Conservation (phyloP, 306 rosid genomes). For the Hippophae rhamnoides region DNA sequence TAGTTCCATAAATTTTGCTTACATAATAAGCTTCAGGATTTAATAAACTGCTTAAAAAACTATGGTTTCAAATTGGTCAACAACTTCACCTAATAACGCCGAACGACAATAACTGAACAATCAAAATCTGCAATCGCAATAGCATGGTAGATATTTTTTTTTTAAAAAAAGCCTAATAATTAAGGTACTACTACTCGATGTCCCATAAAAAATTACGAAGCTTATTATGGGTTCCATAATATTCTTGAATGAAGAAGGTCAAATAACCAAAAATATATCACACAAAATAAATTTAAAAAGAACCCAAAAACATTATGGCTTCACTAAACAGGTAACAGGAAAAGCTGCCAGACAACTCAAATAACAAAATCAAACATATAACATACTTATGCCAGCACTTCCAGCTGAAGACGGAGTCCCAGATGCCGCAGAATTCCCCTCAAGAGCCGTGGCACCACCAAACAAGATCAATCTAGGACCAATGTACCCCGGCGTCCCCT, state of each 20-base stretch:
- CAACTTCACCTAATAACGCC: background rate
- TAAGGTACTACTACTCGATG: background rate
- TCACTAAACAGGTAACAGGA: background rate
- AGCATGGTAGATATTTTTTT: background rate
- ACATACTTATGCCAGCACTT: slow-evolving; percentile 95
- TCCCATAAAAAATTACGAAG: background rate
- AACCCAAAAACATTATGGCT: background rate
- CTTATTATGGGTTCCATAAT: background rate
- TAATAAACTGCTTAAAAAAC: background rate
- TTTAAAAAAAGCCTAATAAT: background rate
- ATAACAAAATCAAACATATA: slow-evolving; percentile 2
- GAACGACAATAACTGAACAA: background rate
- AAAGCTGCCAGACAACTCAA: background rate
- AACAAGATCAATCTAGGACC: slow-evolving; percentile 87
- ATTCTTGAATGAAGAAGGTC: background rate
- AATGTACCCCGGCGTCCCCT: slow-evolving; percentile 80
- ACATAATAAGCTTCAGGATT: background rate
- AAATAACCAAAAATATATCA: background rate
- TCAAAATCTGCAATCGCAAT: background rate
- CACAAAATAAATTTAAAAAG: no score
- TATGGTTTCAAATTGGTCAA: background rate
- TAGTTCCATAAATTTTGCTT: no score
- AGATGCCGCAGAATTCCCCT: slow-evolving; percentile 88
- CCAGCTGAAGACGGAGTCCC: slow-evolving; percentile 99
- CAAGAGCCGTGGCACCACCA: slow-evolving; percentile 98